Percentiles rank a stretch among this genome's conserved stretches.
phyloP scores from a whole-genome alignment of 2,329 filamentous ascomycete genomes.

The Nigrospora osmanthi region DNA sequence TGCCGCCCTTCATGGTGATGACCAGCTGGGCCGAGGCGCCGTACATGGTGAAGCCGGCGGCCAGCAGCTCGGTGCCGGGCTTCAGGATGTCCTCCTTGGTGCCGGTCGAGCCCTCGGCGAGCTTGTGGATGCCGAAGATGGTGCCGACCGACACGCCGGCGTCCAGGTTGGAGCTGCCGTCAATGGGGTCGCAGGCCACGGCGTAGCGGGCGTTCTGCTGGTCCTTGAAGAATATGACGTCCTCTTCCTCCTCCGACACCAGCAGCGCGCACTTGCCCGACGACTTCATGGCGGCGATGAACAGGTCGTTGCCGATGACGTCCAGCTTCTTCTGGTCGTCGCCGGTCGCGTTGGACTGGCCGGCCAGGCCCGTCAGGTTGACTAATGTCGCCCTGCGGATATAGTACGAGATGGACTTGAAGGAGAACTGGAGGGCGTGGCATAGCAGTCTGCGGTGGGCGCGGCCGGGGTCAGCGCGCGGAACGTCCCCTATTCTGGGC shows the following conservation, averaged over 20 bases:
- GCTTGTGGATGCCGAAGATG: conserved; percentile 91
- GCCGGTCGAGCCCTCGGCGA: conserved; percentile 66
- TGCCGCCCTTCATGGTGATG: conserved; percentile 88
- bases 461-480: neutral
- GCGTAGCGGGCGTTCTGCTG: conserved; percentile 77
- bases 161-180: conserved; percentile 95
- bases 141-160: conserved; percentile 96
- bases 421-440: conserved; percentile 97
- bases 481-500: neutral
- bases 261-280: conserved; percentile 85
- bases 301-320: conserved; percentile 97
- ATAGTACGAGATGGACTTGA: conserved; percentile 99
- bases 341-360: conserved; percentile 88
- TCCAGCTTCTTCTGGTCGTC: conserved; percentile 99
- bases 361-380: conserved; percentile 90
- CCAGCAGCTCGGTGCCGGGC: conserved; percentile 85
- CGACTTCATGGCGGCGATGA: conserved; percentile 89
- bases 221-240: conserved; percentile 79
- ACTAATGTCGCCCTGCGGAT: conserved; percentile 93
- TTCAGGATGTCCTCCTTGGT: conserved; percentile 80
- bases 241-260: conserved; percentile 97
- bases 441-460: conserved; percentile 64
- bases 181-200: conserved; percentile 95
- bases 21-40: conserved; percentile 94
- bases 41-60: conserved; percentile 99